These are phyloP conservation scores for Sinapis alba DNA, from an alignment of 441 rosid genomes.

Conservation along the genomic window DNA sequence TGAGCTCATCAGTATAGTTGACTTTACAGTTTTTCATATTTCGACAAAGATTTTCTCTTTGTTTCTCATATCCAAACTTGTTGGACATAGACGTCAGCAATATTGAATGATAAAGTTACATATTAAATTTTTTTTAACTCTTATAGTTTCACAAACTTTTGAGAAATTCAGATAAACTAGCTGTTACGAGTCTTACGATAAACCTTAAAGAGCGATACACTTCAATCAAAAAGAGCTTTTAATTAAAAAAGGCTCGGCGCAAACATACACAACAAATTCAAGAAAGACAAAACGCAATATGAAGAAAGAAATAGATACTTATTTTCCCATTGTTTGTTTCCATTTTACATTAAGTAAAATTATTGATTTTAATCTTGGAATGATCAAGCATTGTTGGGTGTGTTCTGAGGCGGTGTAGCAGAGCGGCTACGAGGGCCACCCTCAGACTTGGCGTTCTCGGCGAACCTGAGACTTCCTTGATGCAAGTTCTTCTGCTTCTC, in stretches of 20 bases:
- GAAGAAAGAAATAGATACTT: not conserved
- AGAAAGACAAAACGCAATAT: constrained; percentile 9
- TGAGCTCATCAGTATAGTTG: constrained; percentile 33
- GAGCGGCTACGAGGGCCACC: constrained; percentile 46
- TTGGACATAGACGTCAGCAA: constrained; percentile 18
- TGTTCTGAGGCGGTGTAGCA: constrained; percentile 37
- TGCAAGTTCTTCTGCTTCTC: constrained; percentile 62
- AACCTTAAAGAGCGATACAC: not conserved
- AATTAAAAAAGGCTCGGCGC: constrained; percentile 1
- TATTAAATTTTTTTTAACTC: not conserved
- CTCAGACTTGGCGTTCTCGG: constrained; percentile 63
- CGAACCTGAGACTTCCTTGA: constrained; percentile 59
- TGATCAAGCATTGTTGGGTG: constrained; percentile 45
- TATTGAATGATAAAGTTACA: constrained; percentile 16
- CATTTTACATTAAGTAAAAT: constrained; percentile 22
- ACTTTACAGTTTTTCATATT: constrained; percentile 21
- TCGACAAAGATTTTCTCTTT: constrained; percentile 2
- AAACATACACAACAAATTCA: constrained; percentile 9
- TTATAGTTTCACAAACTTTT: not conserved
- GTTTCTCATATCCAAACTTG: constrained; percentile 33
- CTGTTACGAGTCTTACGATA: not conserved
- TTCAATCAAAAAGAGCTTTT: constrained; percentile 22
- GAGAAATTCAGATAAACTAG: constrained; percentile 1
- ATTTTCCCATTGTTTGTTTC: not conserved
- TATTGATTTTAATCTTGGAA: not conserved